phyloP scores from a whole-genome alignment of 2,329 filamentous ascomycete genomes.

The Apiospora kogelbergensis region DNA sequence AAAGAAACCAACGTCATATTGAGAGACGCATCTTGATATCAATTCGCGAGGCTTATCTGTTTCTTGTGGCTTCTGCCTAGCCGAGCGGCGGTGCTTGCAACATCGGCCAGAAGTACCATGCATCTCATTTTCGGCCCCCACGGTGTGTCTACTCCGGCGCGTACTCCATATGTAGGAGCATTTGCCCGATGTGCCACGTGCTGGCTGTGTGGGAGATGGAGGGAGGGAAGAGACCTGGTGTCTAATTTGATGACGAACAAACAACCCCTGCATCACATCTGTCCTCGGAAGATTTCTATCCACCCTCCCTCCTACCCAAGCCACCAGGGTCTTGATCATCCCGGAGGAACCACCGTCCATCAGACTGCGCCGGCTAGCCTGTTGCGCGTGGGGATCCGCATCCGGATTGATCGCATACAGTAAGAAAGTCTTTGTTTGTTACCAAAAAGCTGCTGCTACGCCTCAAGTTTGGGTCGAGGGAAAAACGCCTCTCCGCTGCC shows the following conservation, averaged over 20 bases:
- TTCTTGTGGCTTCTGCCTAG: background rate
- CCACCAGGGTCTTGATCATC: background rate
- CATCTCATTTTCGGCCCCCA: background rate
- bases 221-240: background rate
- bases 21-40: no score
- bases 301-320: background rate
- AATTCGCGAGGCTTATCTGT: background rate
- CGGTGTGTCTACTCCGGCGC: background rate
- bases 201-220: background rate
- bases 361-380: background rate
- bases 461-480: background rate
- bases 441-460: background rate
- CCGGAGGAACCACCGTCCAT: background rate
- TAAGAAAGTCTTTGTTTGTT: background rate
- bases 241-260: background rate
- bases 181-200: background rate
- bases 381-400: background rate
- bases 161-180: background rate
- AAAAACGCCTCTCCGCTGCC: background rate
- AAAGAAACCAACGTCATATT: no score
- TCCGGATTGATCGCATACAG: background rate
- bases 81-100: background rate
- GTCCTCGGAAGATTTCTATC: background rate
- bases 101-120: background rate
- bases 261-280: background rate